Base-by-base conservation (phyloP, 768 basidiomycete species). In the Krasilnikovozyma curviuscula region DNA sequence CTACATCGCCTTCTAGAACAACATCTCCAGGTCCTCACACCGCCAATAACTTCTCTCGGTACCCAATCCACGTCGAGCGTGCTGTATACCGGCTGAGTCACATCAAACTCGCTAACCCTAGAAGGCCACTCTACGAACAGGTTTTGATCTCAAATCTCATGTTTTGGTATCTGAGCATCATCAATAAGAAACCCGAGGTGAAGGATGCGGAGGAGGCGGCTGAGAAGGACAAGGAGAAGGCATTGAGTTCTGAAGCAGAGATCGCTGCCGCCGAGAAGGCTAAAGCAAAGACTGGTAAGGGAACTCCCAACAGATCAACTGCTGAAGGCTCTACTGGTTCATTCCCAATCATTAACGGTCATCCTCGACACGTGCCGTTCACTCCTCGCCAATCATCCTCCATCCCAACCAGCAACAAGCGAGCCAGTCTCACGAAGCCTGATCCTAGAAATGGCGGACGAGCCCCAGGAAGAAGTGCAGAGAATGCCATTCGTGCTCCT, bases 81-180 rank as follows among this genome's bases (percentile, higher is more conserved):
- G 93, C 93, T 3, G 89, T 98, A 40, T 98, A 98, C 66, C 73
- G 93, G 51, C 70, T 98, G 42, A 89, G 84, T 62, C 93, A 98
- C 61, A 98, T 98, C 71, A 98, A 98, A 65, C 71, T 98, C 38
- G 93, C 93, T 19, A 98, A 97, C 66, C 89, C 93, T 8, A 73
- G 93, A 50, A 73, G 93, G 38, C 89, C 93, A 24, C 71, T 98
- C 16, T 97, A 93, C 59, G 93, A 98, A 68, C 93, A 98, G 65
- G 93, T 70, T 7, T 52, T 69, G 14, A 70, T 70, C 39, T 69
- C 68, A 23, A 68, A 68, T 50, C 68, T 86, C 58, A 93, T 91
- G 85, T 97, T 98, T 71, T 98, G 93, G 93, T 98, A 97, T 63
- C 73, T 98, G 31, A 85, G 89, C 12, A 79, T 95, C 56, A 97